Conservation (phyloP, 2,329 filamentous ascomycete species). For the Stachybotrys chartarum region DNA sequence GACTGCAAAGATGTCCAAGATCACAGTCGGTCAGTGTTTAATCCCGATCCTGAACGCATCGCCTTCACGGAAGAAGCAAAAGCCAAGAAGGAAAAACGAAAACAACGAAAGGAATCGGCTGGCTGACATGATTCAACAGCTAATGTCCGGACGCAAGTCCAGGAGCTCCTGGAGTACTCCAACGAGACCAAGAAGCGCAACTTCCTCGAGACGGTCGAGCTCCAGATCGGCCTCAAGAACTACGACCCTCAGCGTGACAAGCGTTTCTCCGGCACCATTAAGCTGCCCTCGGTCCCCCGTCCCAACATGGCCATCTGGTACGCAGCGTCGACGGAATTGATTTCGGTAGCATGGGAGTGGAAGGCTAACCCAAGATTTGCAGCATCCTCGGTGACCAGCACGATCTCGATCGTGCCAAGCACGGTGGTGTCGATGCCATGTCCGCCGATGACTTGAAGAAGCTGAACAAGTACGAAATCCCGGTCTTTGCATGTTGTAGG, state of each 20-base stretch:
- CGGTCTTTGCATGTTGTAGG: neutral
- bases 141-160: slow-evolving; percentile 93
- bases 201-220: slow-evolving; percentile 92
- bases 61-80: neutral
- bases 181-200: slow-evolving; percentile 93
- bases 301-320: slow-evolving; percentile 80
- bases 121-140: slow-evolving; percentile 34
- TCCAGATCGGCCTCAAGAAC: slow-evolving; percentile 94
- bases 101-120: slow-evolving; percentile 14
- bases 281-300: slow-evolving; percentile 84
- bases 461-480: slow-evolving; percentile 71
- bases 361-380: slow-evolving; percentile 1
- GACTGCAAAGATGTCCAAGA: slow-evolving; percentile 85
- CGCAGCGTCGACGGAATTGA: slow-evolving; percentile 1
- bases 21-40: slow-evolving; percentile 60
- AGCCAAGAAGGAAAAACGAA: neutral
- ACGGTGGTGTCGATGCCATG: slow-evolving; percentile 98
- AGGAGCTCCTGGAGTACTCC: slow-evolving; percentile 92
- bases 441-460: slow-evolving; percentile 99
- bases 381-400: slow-evolving; percentile 68
- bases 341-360: too few species aligned
- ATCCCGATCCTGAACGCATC: slow-evolving; percentile 9
- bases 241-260: slow-evolving; percentile 99
- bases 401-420: slow-evolving; percentile 99
- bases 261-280: slow-evolving; percentile 99